phyloP scores from a whole-genome alignment of 2,329 filamentous ascomycete genomes.

The Ceratocystiopsis brevicomis region DNA sequence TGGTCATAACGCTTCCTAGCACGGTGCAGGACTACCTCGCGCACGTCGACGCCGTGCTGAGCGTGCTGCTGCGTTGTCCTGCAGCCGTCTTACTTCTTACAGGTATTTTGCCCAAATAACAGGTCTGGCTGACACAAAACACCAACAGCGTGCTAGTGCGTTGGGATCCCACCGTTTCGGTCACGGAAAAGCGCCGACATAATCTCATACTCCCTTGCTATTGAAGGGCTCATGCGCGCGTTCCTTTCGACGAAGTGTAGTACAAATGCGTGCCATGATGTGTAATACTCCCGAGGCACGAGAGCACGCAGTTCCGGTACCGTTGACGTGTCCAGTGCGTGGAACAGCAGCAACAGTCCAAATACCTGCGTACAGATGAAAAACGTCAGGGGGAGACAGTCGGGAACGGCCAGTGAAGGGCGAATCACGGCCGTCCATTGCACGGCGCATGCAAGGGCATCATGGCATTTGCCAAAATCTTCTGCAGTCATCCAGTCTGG shows the following conservation, averaged over 20 bases:
- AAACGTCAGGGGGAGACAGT: constrained; percentile 8
- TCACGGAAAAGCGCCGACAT: too few relatives aligned
- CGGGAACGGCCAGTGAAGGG: constrained; percentile 1
- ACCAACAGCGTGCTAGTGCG: too few relatives aligned
- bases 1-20: too few relatives aligned
- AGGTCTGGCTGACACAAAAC: too few relatives aligned
- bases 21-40: too few relatives aligned
- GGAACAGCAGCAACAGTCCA: constrained; percentile 8
- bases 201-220: constrained; percentile 1
- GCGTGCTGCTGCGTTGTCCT: too few relatives aligned
- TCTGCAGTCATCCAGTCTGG: constrained; percentile 7
- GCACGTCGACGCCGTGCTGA: too few relatives aligned
- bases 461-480: constrained; percentile 9
- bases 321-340: constrained; percentile 3
- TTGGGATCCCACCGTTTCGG: too few relatives aligned
- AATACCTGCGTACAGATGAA: constrained; percentile 10
- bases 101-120: too few relatives aligned
- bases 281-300: constrained; percentile 4
- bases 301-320: constrained; percentile 3
- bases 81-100: too few relatives aligned
- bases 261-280: constrained; percentile 5
- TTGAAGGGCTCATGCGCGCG: constrained; percentile 5
- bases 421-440: constrained; percentile 7
- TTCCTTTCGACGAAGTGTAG: constrained; percentile 5
- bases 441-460: constrained; percentile 6